Conservation (phyloP, 176 grass and related monocot species). For the Zea luxurians region DNA sequence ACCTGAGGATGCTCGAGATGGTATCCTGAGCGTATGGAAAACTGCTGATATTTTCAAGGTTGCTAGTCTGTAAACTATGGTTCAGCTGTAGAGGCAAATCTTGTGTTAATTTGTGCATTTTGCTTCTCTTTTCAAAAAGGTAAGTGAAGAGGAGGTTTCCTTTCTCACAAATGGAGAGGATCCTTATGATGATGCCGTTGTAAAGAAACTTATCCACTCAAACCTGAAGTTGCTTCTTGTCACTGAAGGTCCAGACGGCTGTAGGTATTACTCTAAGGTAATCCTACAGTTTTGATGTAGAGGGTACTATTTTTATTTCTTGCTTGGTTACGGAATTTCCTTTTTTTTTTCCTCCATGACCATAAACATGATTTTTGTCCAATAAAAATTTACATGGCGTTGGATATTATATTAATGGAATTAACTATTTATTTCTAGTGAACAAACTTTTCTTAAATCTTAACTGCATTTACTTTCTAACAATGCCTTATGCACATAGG, state of each 20-base stretch:
- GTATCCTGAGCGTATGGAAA: conserved; percentile 93
- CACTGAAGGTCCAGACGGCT: conserved; percentile 88
- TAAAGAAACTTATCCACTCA: conserved; percentile 79
- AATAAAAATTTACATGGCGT: background rate
- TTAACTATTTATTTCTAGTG: conserved; percentile 21
- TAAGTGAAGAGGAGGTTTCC: conserved; percentile 95
- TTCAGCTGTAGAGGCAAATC: background rate
- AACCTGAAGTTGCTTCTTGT: conserved; percentile 94
- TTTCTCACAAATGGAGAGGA: conserved; percentile 88
- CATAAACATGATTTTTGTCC: conserved; percentile 10
- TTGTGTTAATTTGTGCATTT: conserved; percentile 15
- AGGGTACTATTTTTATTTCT: conserved; percentile 17
- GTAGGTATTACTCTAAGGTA: conserved; percentile 99
- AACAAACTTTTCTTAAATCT: background rate
- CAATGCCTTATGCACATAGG: conserved; percentile 11
- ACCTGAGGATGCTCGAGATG: conserved; percentile 82
- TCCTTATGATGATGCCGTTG: conserved; percentile 90
- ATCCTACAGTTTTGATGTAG: conserved; percentile 10
- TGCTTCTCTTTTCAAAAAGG: conserved; percentile 47
- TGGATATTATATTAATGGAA: conserved; percentile 14
- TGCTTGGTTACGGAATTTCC: background rate
- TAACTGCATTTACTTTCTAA: conserved; percentile 21
- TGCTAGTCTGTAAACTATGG: background rate
- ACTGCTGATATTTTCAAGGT: conserved; percentile 95
- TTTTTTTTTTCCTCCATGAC: background rate